Evolutionary conservation across 129 eudicot genomes (phyloP).

Genomic region (Chrysanthemum makinoi): DNA sequence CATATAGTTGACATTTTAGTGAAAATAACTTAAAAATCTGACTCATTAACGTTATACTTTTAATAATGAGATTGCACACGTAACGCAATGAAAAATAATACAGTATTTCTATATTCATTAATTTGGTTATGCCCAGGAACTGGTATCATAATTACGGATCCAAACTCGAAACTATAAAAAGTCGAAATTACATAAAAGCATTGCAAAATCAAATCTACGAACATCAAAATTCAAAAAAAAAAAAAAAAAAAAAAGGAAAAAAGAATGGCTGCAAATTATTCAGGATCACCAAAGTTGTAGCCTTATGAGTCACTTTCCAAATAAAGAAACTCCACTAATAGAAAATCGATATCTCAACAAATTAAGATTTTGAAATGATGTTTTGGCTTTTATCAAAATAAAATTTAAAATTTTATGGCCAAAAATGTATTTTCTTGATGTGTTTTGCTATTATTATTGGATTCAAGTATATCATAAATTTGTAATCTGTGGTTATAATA

Average conservation of each 20-base stretch:
- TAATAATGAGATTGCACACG: no score
- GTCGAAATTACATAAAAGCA: no score
- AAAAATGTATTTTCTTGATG: background rate
- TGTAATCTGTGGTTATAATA: no score
- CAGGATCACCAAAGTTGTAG: background rate
- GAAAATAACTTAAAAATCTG: no score
- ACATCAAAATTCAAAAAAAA: slow-evolving; percentile 1
- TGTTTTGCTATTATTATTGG: slow-evolving; percentile 6
- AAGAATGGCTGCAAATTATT: slow-evolving; percentile 4
- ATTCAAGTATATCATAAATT: background rate
- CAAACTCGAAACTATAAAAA: no score
- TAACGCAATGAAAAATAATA: no score
- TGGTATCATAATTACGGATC: no score
- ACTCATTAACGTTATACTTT: no score
- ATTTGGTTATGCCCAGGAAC: no score
- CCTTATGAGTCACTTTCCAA: slow-evolving; percentile 17
- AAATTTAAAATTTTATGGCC: background rate
- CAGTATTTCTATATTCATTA: no score
- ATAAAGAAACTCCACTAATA: slow-evolving; percentile 2
- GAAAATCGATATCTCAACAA: background rate
- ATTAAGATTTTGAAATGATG: background rate
- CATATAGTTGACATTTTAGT: no score
- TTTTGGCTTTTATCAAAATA: slow-evolving; percentile 1
- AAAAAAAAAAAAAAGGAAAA: background rate
- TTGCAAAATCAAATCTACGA: background rate